Evolutionary conservation across 345 rosid genomes (phyloP).

Genomic region (Eutrema japonicum): DNA sequence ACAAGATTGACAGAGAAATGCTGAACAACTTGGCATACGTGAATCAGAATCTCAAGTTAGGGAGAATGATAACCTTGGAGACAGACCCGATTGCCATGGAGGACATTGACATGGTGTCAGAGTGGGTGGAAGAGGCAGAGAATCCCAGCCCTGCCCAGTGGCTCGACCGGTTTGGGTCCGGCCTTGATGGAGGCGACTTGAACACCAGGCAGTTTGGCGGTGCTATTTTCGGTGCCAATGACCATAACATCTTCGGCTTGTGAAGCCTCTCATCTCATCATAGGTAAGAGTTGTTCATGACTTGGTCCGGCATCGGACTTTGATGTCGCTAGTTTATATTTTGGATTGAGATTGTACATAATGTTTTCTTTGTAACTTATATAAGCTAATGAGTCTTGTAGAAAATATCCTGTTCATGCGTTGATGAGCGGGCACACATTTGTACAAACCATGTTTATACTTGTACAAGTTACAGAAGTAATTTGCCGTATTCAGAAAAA

Average conservation of each 20-base stretch:
- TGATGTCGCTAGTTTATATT: neutral
- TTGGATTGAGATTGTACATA: neutral
- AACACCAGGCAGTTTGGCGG: slow-evolving; percentile 79
- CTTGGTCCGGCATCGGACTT: neutral
- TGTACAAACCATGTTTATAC: too few species aligned
- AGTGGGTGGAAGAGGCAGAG: slow-evolving; percentile 89
- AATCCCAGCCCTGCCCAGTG: slow-evolving; percentile 75
- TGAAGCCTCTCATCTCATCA: slow-evolving; percentile 39
- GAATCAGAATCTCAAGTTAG: slow-evolving; percentile 77
- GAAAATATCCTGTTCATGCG: too few species aligned
- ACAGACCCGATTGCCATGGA: slow-evolving; percentile 65
- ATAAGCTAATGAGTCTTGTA: neutral
- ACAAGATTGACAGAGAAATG: slow-evolving; percentile 79
- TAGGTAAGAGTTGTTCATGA: neutral
- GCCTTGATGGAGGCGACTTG: slow-evolving; percentile 78
- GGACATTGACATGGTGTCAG: slow-evolving; percentile 91
- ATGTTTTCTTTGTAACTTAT: neutral
- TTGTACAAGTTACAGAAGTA: too few species aligned
- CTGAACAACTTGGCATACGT: slow-evolving; percentile 66
- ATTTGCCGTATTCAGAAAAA: too few species aligned
- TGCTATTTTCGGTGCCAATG: slow-evolving; percentile 62
- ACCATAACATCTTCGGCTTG: slow-evolving; percentile 66
- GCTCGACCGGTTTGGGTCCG: slow-evolving; percentile 82
- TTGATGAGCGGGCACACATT: too few species aligned
- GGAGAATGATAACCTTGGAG: slow-evolving; percentile 57